A percentile compares a stretch with the other conserved stretches of the same genome.
These are phyloP conservation scores for Epithele typhae DNA, from an alignment of 768 basidiomycete species.

Conservation along the genomic window DNA sequence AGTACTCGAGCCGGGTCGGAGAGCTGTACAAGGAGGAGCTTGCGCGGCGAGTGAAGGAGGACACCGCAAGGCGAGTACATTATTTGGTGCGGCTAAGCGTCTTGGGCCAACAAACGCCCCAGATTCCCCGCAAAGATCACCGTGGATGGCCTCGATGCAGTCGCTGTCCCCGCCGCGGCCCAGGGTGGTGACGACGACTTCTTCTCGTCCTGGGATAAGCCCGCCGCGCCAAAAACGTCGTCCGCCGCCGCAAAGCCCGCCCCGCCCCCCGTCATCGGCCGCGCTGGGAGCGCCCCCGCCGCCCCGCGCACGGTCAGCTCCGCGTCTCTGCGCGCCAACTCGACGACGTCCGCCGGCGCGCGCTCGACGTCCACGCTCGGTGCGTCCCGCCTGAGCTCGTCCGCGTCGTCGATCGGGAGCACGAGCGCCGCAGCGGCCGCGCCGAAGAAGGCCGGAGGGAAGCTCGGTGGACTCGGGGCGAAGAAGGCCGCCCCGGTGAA, in stretches of 20 bases:
- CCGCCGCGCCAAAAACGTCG: constrained; percentile 33
- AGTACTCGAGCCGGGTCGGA: constrained; percentile 81
- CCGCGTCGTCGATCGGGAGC: constrained; percentile 25
- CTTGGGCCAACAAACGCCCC: no score
- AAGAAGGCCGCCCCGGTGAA: constrained; percentile 80
- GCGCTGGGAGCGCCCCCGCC: constrained; percentile 33
- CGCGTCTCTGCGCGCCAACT: constrained; percentile 49
- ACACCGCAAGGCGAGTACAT: constrained; percentile 53
- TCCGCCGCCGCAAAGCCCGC: constrained; percentile 34
- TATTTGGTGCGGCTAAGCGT: no score
- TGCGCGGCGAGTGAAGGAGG: constrained; percentile 72
- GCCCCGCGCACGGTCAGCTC: constrained; percentile 60
- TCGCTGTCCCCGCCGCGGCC: constrained; percentile 24
- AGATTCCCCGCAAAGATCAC: constrained; percentile 77
- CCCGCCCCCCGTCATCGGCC: constrained; percentile 57
- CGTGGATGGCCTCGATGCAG: constrained; percentile 65
- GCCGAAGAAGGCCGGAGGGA: constrained; percentile 62
- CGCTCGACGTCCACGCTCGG: constrained; percentile 35
- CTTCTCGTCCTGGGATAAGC: constrained; percentile 96
- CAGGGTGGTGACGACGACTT: constrained; percentile 79
- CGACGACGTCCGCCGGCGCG: constrained; percentile 26
- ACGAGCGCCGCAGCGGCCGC: constrained; percentile 17
- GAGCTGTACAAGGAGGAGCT: constrained; percentile 93
- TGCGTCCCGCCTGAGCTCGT: constrained; percentile 39
- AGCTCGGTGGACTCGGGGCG: constrained; percentile 79